Base-by-base conservation (phyloP, 1,284 basidiomycete species). In the Melampsora larici-populina region DNA sequence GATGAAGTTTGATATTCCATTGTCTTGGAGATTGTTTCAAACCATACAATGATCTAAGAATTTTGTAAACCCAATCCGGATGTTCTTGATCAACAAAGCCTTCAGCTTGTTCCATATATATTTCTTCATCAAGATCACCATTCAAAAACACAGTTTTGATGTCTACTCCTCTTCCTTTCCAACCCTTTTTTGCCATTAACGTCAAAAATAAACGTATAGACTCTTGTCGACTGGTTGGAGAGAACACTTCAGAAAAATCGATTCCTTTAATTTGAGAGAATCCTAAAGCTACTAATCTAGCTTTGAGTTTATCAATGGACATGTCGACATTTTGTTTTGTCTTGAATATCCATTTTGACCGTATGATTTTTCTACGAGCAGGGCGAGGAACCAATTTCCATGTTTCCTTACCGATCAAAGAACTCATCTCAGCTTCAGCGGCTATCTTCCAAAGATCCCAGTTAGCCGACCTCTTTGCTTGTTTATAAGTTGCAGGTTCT, bases 1-100 rank as follows among this genome's bases (percentile, higher is more conserved):
- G 17, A 49, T 69, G 66, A 5, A 69, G 46, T 49, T 43, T 29
- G 1, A 5, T 33, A n/a, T 68, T 68, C 66, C 66, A n/a, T n/a
- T n/a, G n/a, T n/a, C n/a, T n/a, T n/a, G n/a, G n/a, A n/a, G n/a
- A n/a, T n/a, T n/a, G n/a, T n/a, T n/a, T n/a, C n/a, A n/a, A n/a
- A n/a, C n/a, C n/a, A n/a, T n/a, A n/a, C n/a, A n/a, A n/a, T n/a
- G n/a, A n/a, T n/a, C n/a, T n/a, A n/a, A n/a, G n/a, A n/a, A n/a
- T n/a, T n/a, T n/a, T n/a, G n/a, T n/a, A n/a, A n/a, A n/a, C n/a
- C n/a, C n/a, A n/a, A n/a, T n/a, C n/a, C n/a, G n/a, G n/a, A n/a
- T n/a, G n/a, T n/a, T n/a, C n/a, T n/a, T n/a, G n/a, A n/a, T n/a
- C n/a, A n/a, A n/a, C n/a, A n/a, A n/a, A n/a, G n/a, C n/a, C n/a